These are phyloP conservation scores for Trichoderma sp. DNA, from an alignment of 2,329 filamentous ascomycete genomes.

Conservation along the genomic window DNA sequence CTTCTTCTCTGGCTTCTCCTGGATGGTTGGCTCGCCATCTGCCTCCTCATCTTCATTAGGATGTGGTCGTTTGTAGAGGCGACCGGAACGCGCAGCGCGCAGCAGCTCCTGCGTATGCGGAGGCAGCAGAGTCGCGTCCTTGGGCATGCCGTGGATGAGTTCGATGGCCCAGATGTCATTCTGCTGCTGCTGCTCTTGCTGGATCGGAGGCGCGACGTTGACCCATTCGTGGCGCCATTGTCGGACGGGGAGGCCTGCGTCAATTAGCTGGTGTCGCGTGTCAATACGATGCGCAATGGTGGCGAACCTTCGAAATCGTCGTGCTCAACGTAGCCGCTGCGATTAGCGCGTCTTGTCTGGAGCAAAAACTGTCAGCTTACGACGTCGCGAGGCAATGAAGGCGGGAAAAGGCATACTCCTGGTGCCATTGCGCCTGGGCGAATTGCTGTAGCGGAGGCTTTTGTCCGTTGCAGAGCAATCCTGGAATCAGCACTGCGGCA, in stretches of 20 bases:
- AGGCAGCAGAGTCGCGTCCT: slow-evolving; percentile 73
- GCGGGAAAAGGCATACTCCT: slow-evolving; percentile 31
- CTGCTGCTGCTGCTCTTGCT: slow-evolving; percentile 59
- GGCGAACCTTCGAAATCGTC: slow-evolving; percentile 57
- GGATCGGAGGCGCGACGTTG: slow-evolving; percentile 62
- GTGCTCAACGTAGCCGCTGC: slow-evolving; percentile 55
- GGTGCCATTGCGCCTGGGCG: slow-evolving; percentile 37
- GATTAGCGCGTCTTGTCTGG: slow-evolving; percentile 56
- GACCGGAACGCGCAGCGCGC: slow-evolving; percentile 73
- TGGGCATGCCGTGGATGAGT: slow-evolving; percentile 76
- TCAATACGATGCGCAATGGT: background rate
- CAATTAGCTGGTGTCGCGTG: slow-evolving; percentile 24
- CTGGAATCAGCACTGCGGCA: background rate
- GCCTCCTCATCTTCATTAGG: slow-evolving; percentile 58
- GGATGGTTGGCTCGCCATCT: slow-evolving; percentile 44
- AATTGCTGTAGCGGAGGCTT: background rate
- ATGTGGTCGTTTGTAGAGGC: slow-evolving; percentile 68
- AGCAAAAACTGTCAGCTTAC: slow-evolving; percentile 22
- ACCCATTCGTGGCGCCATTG: slow-evolving; percentile 79
- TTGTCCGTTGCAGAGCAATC: background rate
- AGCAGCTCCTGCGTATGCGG: slow-evolving; percentile 79
- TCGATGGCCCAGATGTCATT: slow-evolving; percentile 72
- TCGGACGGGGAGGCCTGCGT: slow-evolving; percentile 75
- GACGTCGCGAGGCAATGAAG: background rate
- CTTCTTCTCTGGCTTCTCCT: slow-evolving; percentile 57